Evolutionary conservation across 305 asterid genomes (phyloP).

Genomic region (Nicotiana rustica): DNA sequence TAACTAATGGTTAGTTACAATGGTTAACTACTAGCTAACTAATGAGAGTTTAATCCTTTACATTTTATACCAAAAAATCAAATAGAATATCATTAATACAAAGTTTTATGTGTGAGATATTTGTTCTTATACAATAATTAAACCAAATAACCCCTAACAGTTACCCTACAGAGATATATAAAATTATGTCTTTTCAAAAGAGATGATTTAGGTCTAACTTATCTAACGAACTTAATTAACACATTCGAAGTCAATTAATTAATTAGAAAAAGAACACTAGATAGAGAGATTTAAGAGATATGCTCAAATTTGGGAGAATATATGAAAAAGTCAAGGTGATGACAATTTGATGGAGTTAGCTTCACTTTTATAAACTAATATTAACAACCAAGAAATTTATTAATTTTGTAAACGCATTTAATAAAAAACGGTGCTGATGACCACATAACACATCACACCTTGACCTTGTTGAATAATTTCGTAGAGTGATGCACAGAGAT

Average conservation of each 20-base stretch:
- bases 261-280: not conserved
- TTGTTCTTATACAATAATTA: too few relatives aligned
- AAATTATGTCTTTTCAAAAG: too few relatives aligned
- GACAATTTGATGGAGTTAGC: not conserved
- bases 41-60: too few relatives aligned
- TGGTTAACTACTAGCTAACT: too few relatives aligned
- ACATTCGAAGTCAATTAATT: not conserved
- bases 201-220: not conserved
- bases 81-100: too few relatives aligned
- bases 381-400: not conserved
- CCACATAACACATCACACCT: not conserved
- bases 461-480: not conserved
- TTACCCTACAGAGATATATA: not conserved
- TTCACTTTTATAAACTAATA: conserved; percentile 10
- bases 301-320: not conserved
- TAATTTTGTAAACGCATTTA: not conserved
- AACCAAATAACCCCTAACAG: not conserved
- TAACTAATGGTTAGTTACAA: too few relatives aligned
- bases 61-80: too few relatives aligned
- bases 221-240: not conserved
- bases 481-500: not conserved
- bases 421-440: not conserved
- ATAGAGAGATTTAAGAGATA: not conserved
- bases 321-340: not conserved
- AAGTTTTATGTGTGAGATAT: too few relatives aligned